These are phyloP conservation scores for Sarocladium brachiariae DNA, from an alignment of 2,329 filamentous ascomycete species.

Conservation along the genomic window DNA sequence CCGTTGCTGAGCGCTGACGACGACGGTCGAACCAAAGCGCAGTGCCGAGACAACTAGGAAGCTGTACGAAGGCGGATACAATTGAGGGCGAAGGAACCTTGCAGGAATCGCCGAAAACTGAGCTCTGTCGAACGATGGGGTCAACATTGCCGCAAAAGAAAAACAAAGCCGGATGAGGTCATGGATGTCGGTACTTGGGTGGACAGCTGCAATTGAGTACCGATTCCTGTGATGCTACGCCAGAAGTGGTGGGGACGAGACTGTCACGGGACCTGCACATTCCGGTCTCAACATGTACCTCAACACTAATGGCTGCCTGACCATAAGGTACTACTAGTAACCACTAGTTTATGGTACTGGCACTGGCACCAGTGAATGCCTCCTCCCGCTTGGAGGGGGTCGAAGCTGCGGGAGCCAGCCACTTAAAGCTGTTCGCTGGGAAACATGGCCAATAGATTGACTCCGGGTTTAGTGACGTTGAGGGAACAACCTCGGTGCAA, in stretches of 20 bases:
- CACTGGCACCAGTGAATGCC: no score
- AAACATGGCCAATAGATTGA: no score
- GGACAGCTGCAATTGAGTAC: background rate
- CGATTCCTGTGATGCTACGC: background rate
- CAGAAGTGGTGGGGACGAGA: background rate
- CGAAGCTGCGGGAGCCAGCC: no score
- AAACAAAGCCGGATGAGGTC: background rate
- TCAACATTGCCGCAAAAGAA: no score
- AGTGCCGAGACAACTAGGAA: background rate
- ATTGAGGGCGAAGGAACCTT: background rate
- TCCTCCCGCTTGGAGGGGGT: no score
- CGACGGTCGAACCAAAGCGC: background rate
- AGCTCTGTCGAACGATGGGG: background rate
- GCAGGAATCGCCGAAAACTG: background rate
- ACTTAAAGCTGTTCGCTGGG: no score
- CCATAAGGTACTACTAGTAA: background rate
- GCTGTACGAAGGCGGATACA: background rate
- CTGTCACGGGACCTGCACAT: conserved; percentile 4
- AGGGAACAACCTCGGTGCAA: no score
- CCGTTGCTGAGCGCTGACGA: conserved; percentile 2
- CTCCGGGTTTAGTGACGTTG: no score
- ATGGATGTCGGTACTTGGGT: conserved; percentile 2
- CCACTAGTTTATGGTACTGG: no score
- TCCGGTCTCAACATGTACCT: conserved; percentile 3
- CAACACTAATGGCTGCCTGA: background rate